Base-by-base conservation (phyloP, 2,329 filamentous ascomycete genomes). In the Clonostachys chloroleuca region DNA sequence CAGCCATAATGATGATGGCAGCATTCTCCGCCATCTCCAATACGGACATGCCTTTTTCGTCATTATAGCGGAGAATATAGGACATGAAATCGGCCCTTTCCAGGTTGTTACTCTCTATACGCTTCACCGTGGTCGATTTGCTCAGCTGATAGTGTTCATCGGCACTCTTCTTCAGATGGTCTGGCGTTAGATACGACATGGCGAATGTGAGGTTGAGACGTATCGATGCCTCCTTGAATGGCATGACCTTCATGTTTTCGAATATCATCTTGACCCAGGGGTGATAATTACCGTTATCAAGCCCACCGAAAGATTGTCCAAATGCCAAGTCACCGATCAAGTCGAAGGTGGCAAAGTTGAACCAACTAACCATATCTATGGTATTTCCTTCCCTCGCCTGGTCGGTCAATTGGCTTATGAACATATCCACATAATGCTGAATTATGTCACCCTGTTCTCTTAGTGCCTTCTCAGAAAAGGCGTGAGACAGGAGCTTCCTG, bases 391-490 rank as follows among this genome's bases (percentile, higher is more conserved):
- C 12, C 36, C 10, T 39, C 40, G 60, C 34, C 3, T 45, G 14
- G 40, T 50, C 48, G 1, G 43, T 48, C 8, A 42, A 37, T 14
- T 18, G 36, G 5, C 36, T n/a, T 2, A 54, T 48, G n/a, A 62
- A 43, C 8, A 47, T 45, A 7, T 52, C 33, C 34, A 61, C 48
- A n/a, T 66, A 49, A 8, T 57, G 44, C 17, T 63, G 49, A 40
- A 67, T 59, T 24, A 61, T 49, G 1, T 55, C 53, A 47, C 65
- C 58, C 42, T 66, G 62, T 3, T 57, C 58, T 36, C 52, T 54
- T 56, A 68, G 49, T 46, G 59, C 47, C 46, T 54, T 49, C 24
- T 60, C 52, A 18, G 54, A 52, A 51, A 68, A 68, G 20, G 56
- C 62, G 18, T 58, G 61, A 2, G 49, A 54, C n/a, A 67, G 51